Evolutionary conservation across 805 yeast genomes (phyloP).

Genomic region (Starmerella bacillaris): DNA sequence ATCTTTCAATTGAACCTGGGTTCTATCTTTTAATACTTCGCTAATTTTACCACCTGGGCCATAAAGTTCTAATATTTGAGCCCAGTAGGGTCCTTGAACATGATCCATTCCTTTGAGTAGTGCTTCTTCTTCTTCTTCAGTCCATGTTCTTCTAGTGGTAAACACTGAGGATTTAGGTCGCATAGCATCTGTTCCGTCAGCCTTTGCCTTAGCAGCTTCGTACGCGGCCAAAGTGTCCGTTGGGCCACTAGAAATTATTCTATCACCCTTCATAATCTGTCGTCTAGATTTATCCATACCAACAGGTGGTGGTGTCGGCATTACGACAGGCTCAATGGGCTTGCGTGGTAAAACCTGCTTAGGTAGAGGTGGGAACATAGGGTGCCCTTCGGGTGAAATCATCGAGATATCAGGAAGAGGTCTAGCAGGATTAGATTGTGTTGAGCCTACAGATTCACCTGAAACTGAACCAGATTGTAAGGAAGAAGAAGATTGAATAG

Average conservation of each 20-base stretch:
- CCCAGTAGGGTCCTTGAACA: slow-evolving; percentile 82
- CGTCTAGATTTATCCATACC: too few relatives aligned
- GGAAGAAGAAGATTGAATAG: too few relatives aligned
- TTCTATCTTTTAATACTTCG: slow-evolving; percentile 71
- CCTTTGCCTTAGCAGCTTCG: slow-evolving; percentile 17
- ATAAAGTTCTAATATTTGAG: slow-evolving; percentile 70
- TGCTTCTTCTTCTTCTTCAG: slow-evolving; percentile 73
- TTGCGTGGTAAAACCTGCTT: slow-evolving; percentile 12
- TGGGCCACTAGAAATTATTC: slow-evolving; percentile 5
- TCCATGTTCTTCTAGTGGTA: slow-evolving; percentile 54
- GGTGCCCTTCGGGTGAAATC: slow-evolving; percentile 11
- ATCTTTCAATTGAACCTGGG: slow-evolving; percentile 84
- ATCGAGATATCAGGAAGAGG: too few relatives aligned
- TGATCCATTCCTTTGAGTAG: slow-evolving; percentile 57
- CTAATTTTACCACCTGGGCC: slow-evolving; percentile 85
- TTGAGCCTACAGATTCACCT: too few relatives aligned
- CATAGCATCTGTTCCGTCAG: slow-evolving; percentile 16
- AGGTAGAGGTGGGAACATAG: slow-evolving; percentile 14
- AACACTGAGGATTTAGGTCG: slow-evolving; percentile 15
- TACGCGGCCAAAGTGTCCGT: slow-evolving; percentile 18
- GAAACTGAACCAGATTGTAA: too few relatives aligned
- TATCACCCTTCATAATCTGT: too few relatives aligned
- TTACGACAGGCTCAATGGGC: too few relatives aligned
- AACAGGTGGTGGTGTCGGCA: background rate
- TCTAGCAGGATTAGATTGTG: too few relatives aligned